Conservation (phyloP, 1,284 basidiomycete genomes). For the Coniferiporia weirii region DNA sequence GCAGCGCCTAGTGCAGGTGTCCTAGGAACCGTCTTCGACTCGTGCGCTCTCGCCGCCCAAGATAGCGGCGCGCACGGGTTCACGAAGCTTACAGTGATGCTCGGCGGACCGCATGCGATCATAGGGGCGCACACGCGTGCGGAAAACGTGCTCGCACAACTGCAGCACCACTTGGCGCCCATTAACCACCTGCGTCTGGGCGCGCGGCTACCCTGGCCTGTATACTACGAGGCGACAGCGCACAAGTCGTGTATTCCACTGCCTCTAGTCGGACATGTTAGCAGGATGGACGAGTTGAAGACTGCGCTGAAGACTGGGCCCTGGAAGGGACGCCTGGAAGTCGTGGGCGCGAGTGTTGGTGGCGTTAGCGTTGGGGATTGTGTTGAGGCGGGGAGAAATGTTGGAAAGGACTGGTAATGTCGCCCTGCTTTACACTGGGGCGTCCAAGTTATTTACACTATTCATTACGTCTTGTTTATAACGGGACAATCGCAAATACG, state of each 20-base stretch:
- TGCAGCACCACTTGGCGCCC: conserved; percentile 47
- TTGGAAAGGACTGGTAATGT: conserved; percentile 31
- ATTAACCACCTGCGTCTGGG: conserved; percentile 35
- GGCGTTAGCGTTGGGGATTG: conserved; percentile 93
- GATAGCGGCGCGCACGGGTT: conserved; percentile 39
- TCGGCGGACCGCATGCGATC: conserved; percentile 75
- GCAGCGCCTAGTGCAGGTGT: conserved; percentile 43
- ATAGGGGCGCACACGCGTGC: conserved; percentile 25
- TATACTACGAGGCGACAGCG: conserved; percentile 49
- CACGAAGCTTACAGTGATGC: conserved; percentile 86
- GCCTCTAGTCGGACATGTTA: conserved; percentile 68
- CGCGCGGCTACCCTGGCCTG: conserved; percentile 49
- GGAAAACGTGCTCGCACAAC: conserved; percentile 26
- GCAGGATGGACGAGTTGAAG: conserved; percentile 62
- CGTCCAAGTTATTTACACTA: too few species aligned
- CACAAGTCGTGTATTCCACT: conserved; percentile 82
- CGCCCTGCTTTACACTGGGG: too few species aligned
- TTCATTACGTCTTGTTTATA: too few species aligned
- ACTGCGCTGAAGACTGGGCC: conserved; percentile 34
- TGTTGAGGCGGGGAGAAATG: conserved; percentile 64
- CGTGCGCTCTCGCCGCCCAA: conserved; percentile 65
- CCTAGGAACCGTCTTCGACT: conserved; percentile 84
- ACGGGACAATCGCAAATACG: too few species aligned
- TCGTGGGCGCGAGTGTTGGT: conserved; percentile 83
- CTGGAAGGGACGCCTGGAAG: conserved; percentile 60